A percentile compares a stretch with the other conserved stretches of the same genome.
Conservation (phyloP, 164 flowering plant species). For the Stephania cephalantha region DNA sequence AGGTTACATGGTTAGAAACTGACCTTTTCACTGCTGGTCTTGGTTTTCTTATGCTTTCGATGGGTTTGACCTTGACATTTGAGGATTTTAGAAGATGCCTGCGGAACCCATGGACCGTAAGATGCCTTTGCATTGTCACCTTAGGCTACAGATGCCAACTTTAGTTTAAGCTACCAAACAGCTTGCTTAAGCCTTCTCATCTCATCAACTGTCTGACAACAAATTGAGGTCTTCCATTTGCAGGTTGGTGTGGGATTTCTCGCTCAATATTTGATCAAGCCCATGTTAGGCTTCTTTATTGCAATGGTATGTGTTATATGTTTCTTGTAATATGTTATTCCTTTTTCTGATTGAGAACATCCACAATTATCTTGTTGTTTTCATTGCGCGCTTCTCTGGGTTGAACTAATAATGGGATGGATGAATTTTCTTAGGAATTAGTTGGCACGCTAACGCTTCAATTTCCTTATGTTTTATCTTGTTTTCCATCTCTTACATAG, state of each 20-base stretch:
- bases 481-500: not conserved
- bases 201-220: not conserved
- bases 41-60: conserved; percentile 98
- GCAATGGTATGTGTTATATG: conserved; percentile 55
- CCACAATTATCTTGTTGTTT: too few relatives aligned
- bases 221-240: conserved; percentile 21
- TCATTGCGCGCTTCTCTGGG: not conserved
- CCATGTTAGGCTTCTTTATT: conserved; percentile 82
- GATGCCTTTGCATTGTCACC: conserved; percentile 12
- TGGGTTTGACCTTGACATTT: conserved; percentile 96
- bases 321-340: not conserved
- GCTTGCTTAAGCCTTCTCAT: not conserved
- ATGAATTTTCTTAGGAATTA: too few relatives aligned
- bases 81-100: conserved; percentile 91
- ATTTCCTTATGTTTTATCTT: not conserved
- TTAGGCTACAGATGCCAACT: not conserved
- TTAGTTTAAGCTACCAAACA: not conserved
- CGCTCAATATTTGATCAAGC: conserved; percentile 90
- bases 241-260: conserved; percentile 98
- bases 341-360: not conserved
- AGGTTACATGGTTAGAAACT: conserved; percentile 97
- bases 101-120: conserved; percentile 98
- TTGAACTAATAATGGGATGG: too few relatives aligned
- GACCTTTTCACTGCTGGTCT: conserved; percentile 88
- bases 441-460: too few relatives aligned